Evolutionary conservation across 2,329 filamentous ascomycete genomes (phyloP).

Genomic region (Tolypocladium inflatum): DNA sequence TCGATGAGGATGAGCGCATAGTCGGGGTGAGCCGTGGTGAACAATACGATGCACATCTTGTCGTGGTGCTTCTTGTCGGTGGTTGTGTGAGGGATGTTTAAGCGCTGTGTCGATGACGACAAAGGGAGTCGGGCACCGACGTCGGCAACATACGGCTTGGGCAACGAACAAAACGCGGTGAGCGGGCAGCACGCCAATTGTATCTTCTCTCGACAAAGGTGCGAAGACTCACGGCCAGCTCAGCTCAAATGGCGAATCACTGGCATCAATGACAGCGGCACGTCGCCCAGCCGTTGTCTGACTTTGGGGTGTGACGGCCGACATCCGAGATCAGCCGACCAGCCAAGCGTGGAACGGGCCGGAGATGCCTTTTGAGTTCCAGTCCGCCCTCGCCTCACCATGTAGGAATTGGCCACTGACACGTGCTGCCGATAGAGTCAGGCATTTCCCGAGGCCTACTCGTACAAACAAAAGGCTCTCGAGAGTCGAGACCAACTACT

Average conservation of each 20-base stretch:
- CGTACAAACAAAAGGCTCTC: too few species aligned
- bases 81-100: background rate
- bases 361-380: background rate
- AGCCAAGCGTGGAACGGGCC: background rate
- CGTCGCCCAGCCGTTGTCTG: background rate
- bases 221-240: background rate
- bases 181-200: background rate
- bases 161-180: background rate
- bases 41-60: slow-evolving; percentile 66
- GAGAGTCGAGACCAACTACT: too few species aligned
- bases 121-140: background rate
- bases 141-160: background rate
- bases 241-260: background rate
- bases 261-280: background rate
- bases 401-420: background rate
- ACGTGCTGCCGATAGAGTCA: background rate
- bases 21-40: slow-evolving; percentile 65
- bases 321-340: background rate
- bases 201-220: background rate
- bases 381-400: background rate
- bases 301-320: background rate
- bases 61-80: background rate
- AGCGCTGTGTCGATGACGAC: background rate
- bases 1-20: slow-evolving; percentile 69
- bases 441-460: too few species aligned